phyloP scores from a whole-genome alignment of 2,329 filamentous ascomycete genomes.

The Fusarium temperatum region DNA sequence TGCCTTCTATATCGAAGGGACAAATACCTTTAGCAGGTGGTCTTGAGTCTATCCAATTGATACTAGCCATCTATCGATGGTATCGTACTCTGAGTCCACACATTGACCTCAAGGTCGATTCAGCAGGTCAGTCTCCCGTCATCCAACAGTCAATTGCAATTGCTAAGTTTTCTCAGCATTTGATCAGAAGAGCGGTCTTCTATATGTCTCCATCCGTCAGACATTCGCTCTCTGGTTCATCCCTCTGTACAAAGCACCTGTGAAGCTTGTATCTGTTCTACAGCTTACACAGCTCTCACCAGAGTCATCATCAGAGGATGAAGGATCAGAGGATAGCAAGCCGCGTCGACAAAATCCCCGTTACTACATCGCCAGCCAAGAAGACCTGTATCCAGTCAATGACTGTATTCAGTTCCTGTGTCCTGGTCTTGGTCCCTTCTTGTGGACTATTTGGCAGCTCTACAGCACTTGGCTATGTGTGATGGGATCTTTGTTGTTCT shows the following conservation, averaged over 20 bases:
- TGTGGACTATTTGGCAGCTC: slow-evolving; percentile 69
- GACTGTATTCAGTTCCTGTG: slow-evolving; percentile 79
- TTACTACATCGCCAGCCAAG: slow-evolving; percentile 79
- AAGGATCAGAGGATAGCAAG: slow-evolving; percentile 17
- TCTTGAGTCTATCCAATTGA: slow-evolving; percentile 71
- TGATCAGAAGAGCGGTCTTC: slow-evolving; percentile 69
- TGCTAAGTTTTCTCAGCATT: slow-evolving; percentile 60
- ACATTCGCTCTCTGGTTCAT: slow-evolving; percentile 80
- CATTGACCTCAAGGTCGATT: slow-evolving; percentile 74
- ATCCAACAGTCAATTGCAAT: accelerated
- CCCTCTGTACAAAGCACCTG: slow-evolving; percentile 76
- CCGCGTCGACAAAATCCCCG: slow-evolving; percentile 36
- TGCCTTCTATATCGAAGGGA: slow-evolving; percentile 61
- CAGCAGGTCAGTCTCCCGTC: slow-evolving; percentile 50
- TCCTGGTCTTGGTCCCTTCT: slow-evolving; percentile 64
- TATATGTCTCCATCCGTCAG: slow-evolving; percentile 80
- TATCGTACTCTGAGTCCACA: slow-evolving; percentile 84
- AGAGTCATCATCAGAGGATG: slow-evolving; percentile 35
- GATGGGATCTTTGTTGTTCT: slow-evolving; percentile 59
- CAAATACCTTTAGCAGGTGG: slow-evolving; percentile 52
- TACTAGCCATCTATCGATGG: slow-evolving; percentile 79
- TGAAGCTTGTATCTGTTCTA: slow-evolving; percentile 74
- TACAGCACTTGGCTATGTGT: slow-evolving; percentile 72
- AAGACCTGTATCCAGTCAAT: slow-evolving; percentile 82
- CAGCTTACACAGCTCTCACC: slow-evolving; percentile 61